phyloP scores from a whole-genome alignment of 2,329 filamentous ascomycete species.

The Cercospora canescens region DNA sequence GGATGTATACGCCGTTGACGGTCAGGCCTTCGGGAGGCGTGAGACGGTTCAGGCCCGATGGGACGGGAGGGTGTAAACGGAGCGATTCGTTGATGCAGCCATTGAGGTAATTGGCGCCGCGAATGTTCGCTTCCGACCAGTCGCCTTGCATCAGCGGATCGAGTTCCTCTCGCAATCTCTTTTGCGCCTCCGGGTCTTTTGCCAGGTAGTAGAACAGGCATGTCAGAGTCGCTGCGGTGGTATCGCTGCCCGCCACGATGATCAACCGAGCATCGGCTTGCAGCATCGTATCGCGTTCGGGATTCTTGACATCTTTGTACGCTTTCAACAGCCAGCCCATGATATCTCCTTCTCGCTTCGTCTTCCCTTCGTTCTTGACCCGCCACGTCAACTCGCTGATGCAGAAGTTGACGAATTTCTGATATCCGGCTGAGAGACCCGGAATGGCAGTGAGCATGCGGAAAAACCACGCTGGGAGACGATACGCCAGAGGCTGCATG shows the following conservation, averaged over 20 bases:
- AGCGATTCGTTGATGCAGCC: conserved; percentile 44
- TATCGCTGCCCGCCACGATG: conserved; percentile 47
- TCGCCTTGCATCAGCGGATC: conserved; percentile 27
- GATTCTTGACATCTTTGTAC: conserved; percentile 30
- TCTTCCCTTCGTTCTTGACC: conserved; percentile 31
- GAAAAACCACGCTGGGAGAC: conserved; percentile 39
- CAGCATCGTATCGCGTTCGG: conserved; percentile 32
- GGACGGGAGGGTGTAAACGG: conserved; percentile 44
- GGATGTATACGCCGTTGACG: conserved; percentile 42
- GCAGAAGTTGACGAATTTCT: conserved; percentile 42
- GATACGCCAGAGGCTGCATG: conserved; percentile 34
- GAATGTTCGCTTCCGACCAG: conserved; percentile 32
- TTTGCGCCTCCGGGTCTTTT: conserved; percentile 31
- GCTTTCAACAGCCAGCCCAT: conserved; percentile 37
- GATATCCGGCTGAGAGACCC: conserved; percentile 36
- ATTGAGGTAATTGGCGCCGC: conserved; percentile 35
- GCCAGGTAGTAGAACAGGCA: conserved; percentile 45
- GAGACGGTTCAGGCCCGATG: conserved; percentile 37
- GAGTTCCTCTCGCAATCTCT: conserved; percentile 39
- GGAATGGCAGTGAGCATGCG: conserved; percentile 39
- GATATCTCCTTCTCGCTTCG: conserved; percentile 30
- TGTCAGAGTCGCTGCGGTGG: conserved; percentile 43
- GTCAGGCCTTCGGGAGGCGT: conserved; percentile 42
- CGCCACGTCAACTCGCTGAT: conserved; percentile 36
- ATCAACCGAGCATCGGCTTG: conserved; percentile 35